Evolutionary conservation across 352 stramenopile genomes (phyloP).

Genomic region (Hyaloperonospora brassicae): DNA sequence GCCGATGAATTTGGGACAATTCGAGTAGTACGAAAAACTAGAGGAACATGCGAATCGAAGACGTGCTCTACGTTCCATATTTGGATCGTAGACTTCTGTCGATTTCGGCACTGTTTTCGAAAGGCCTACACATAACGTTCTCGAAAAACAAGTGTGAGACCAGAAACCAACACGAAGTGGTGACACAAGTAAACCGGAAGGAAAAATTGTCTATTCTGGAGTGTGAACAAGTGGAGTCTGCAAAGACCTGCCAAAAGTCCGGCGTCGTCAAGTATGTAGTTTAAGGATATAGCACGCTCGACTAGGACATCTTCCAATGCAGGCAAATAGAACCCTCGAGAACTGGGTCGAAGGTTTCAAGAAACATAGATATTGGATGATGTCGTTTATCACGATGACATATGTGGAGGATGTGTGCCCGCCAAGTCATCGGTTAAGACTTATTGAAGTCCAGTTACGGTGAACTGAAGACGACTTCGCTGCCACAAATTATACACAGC

Average conservation of each 20-base stretch:
- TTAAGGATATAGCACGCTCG: neutral
- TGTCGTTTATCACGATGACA: neutral
- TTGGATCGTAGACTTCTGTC: neutral
- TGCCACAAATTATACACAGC: no score
- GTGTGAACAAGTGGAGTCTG: neutral
- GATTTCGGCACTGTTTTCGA: neutral
- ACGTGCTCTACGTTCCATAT: no score
- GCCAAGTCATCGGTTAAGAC: no score
- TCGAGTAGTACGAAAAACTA: neutral
- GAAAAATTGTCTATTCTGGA: neutral
- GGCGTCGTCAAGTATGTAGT: neutral
- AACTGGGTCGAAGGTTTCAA: neutral
- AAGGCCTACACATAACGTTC: neutral
- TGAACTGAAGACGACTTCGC: no score
- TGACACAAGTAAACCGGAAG: neutral
- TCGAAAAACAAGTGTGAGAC: neutral
- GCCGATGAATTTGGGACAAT: neutral
- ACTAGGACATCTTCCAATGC: neutral
- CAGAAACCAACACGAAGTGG: neutral
- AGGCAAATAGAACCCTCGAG: neutral
- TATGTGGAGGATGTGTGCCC: no score
- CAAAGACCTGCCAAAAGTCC: neutral
- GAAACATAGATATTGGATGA: neutral
- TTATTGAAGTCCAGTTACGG: no score
- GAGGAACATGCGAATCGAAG: neutral